Conservation (phyloP, 2,329 filamentous ascomycete species). For the Lasiodiplodia sp. region DNA sequence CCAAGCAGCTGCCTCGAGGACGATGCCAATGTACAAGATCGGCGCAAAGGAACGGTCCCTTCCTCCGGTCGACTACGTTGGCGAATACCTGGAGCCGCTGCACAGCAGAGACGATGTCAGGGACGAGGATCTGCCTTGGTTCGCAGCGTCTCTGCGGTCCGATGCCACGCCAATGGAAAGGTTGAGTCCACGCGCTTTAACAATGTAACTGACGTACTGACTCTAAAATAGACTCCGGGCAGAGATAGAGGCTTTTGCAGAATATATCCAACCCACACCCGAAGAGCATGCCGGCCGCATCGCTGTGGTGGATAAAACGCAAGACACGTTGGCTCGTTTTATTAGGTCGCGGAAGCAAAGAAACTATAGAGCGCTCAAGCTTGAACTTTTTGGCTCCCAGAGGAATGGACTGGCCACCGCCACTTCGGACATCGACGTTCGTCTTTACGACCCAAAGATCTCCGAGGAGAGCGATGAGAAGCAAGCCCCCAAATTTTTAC, state of each 20-base stretch:
- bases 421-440: conserved; percentile 63
- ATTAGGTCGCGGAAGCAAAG: neutral
- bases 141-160: neutral
- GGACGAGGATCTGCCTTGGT: conserved; percentile 23
- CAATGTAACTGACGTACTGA: neutral
- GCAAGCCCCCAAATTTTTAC: neutral
- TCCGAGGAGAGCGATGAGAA: neutral
- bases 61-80: conserved; percentile 18
- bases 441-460: conserved; percentile 39
- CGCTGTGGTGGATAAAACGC: conserved; percentile 39
- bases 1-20: neutral
- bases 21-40: neutral
- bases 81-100: conserved; percentile 10
- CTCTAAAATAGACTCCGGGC: conserved; percentile 40
- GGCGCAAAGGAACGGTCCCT: neutral
- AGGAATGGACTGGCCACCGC: conserved; percentile 60
- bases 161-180: conserved; percentile 8
- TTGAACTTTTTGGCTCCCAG: conserved; percentile 62
- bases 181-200: neutral
- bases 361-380: neutral
- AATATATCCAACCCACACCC: conserved; percentile 53
- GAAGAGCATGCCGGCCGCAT: conserved; percentile 51
- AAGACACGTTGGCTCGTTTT: conserved; percentile 34
- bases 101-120: neutral
- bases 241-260: conserved; percentile 57